phyloP scores from a whole-genome alignment of 495 filamentous ascomycete species.

The Rhypophila decipiens region DNA sequence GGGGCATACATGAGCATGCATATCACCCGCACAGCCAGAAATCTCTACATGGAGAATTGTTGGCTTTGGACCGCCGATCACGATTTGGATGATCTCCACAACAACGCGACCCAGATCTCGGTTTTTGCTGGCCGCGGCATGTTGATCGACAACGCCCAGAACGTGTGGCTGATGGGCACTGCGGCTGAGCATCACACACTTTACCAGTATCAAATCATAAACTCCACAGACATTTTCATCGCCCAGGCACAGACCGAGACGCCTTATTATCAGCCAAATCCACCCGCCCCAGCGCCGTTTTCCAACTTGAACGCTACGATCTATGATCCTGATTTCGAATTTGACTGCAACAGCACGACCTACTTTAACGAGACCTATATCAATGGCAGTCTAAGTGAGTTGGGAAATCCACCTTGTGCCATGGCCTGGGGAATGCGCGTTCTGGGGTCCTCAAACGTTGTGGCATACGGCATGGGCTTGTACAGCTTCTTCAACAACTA shows the following conservation, averaged over 20 bases:
- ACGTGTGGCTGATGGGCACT: conserved; percentile 64
- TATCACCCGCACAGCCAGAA: conserved; percentile 60
- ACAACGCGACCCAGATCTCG: conserved; percentile 65
- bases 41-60: conserved; percentile 76
- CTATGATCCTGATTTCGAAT: conserved; percentile 69
- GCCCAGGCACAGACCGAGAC: conserved; percentile 84
- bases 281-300: conserved; percentile 62
- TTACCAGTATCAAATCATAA: conserved; percentile 77
- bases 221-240: conserved; percentile 74
- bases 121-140: conserved; percentile 83
- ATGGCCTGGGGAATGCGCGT: conserved; percentile 76
- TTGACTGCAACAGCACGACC: conserved; percentile 21
- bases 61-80: conserved; percentile 96
- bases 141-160: conserved; percentile 55
- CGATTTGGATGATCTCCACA: conserved; percentile 64
- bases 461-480: conserved; percentile 67
- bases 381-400: conserved; percentile 18
- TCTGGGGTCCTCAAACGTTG: conserved; percentile 54
- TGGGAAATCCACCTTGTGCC: conserved; percentile 34
- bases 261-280: conserved; percentile 84
- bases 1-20: conserved; percentile 77
- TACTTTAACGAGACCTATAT: conserved; percentile 49
- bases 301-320: conserved; percentile 51
- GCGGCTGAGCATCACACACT: conserved; percentile 78
- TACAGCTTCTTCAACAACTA: conserved; percentile 88